Percentiles rank a stretch among this genome's conserved stretches.
Conservation (phyloP, 1,284 basidiomycete species). For the Heterobasidion occidentale region DNA sequence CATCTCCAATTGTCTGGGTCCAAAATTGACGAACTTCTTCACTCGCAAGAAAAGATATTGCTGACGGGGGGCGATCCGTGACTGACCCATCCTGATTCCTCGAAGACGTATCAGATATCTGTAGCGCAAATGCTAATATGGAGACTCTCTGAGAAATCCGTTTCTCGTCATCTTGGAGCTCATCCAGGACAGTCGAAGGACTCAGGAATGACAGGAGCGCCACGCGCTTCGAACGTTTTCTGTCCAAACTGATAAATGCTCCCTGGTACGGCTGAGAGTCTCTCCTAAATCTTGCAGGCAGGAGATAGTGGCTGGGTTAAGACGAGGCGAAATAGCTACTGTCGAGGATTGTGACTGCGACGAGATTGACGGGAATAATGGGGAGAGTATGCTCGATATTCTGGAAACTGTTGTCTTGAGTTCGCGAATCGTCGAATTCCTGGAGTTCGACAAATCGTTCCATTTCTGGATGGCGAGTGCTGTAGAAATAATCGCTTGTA, state of each 20-base stretch:
- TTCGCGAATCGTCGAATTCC: not conserved
- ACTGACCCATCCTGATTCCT: not conserved
- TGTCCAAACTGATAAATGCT: conserved; percentile 4
- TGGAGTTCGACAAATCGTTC: not conserved
- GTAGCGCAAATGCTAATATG: conserved; percentile 2
- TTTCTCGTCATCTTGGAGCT: conserved; percentile 3
- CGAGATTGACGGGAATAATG: not conserved
- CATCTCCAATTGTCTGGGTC: not conserved
- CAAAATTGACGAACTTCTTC: not conserved
- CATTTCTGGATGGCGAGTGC: conserved; percentile 2
- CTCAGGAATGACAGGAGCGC: conserved; percentile 3
- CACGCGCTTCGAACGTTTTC: not conserved
- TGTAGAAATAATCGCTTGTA: conserved; percentile 1
- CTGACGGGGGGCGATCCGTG: not conserved
- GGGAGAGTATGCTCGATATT: conserved; percentile 2
- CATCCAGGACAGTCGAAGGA: not conserved
- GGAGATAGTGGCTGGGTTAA: not conserved
- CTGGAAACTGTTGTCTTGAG: conserved; percentile 1
- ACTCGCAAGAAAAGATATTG: not conserved
- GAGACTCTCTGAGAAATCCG: not conserved
- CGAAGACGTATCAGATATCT: not conserved
- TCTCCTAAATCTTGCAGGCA: conserved; percentile 7
- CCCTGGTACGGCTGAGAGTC: conserved; percentile 1
- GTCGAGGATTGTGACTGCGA: not conserved
- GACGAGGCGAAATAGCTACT: not conserved